phyloP scores from a whole-genome alignment of 768 basidiomycete genomes.

The Lenzites betulinus region DNA sequence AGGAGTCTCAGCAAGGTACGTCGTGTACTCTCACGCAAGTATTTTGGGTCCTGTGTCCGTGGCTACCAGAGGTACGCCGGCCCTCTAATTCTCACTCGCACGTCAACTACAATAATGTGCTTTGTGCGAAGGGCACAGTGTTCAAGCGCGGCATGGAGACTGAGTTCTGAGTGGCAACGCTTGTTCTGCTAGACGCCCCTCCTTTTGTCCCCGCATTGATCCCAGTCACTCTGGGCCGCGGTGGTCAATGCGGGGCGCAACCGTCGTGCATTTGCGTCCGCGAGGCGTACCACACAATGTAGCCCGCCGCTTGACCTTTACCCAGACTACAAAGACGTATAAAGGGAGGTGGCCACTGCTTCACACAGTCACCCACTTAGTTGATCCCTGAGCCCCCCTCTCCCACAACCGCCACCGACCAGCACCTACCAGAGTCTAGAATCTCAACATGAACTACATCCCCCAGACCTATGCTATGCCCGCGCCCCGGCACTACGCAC shows the following conservation, averaged over 20 bases:
- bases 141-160: neutral
- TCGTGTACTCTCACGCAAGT: too few relatives aligned
- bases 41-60: too few relatives aligned
- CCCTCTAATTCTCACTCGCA: too few relatives aligned
- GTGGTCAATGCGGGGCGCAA: neutral
- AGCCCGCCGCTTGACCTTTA: neutral
- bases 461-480: neutral
- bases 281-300: neutral
- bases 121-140: neutral
- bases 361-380: neutral
- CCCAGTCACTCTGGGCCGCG: neutral
- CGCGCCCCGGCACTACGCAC: neutral
- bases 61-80: too few relatives aligned
- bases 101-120: neutral
- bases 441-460: neutral
- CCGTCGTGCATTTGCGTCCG: neutral
- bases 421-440: neutral
- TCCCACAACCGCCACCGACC: neutral
- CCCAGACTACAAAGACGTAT: neutral
- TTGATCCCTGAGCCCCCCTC: neutral
- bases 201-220: neutral
- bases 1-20: too few relatives aligned
- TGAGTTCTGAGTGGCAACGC: neutral
- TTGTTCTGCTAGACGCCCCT: constrained; percentile 3
- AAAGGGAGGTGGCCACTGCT: neutral